Conservation (phyloP, 768 basidiomycete genomes). For the Suillus hirtellus region DNA sequence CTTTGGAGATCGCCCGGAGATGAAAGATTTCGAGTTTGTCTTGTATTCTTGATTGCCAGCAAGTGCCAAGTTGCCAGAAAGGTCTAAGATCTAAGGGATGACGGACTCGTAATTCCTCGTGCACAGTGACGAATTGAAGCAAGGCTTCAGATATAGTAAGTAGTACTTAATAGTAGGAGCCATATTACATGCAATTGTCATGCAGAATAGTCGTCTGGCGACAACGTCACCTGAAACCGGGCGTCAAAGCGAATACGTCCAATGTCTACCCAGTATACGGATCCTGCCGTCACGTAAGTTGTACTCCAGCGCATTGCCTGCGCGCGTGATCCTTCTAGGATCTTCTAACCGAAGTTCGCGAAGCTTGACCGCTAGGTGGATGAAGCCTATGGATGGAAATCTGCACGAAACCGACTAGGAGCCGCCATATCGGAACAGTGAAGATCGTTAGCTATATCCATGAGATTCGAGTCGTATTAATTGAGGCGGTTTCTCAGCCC, state of each 20-base stretch:
- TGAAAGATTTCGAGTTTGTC: not conserved
- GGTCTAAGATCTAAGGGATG: not conserved
- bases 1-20: conserved; percentile 1
- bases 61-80: conserved; percentile 3
- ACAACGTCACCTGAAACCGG: not conserved
- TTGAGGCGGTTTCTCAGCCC: not conserved
- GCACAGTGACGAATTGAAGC: not conserved
- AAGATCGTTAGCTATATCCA: not conserved
- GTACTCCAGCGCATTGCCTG: not conserved
- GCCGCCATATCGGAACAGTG: not conserved
- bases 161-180: not conserved
- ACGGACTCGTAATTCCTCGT: not conserved
- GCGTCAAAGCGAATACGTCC: not conserved
- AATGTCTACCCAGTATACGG: not conserved
- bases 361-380: not conserved
- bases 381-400: not conserved
- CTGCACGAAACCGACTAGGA: not conserved
- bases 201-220: not conserved
- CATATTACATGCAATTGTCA: not conserved
- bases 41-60: conserved; percentile 6
- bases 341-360: not conserved
- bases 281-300: not conserved
- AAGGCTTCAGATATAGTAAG: not conserved
- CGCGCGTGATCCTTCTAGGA: not conserved
- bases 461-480: not conserved